Evolutionary conservation across 352 stramenopile genomes (phyloP), one percentile per base, ranked within the genome.

Genomic region (Aphanomyces astaci): DNA sequence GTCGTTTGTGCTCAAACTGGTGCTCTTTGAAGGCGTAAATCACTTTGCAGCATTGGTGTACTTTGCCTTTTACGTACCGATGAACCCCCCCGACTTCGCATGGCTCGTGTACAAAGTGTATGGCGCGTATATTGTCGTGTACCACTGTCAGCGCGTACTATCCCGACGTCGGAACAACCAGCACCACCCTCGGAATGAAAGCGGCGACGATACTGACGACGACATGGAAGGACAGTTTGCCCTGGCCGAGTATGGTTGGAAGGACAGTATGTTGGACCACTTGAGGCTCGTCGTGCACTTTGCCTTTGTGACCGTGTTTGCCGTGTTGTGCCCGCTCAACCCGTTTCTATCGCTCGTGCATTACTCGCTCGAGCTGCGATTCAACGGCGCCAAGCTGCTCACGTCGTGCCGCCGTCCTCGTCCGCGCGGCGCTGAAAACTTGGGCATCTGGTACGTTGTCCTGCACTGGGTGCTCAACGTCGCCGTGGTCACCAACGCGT

Each of bases 391-490:
- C 63, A 94, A 94, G 43, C 73, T 97, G 19, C 70, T 95, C 66
- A 84, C 82, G 19, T 80, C 93, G 70, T 86, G 77, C 62, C 85
- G 86, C 9, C 85, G 90, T 30, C 84, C 88, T 27, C 84, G 86
- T 15, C 86, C 90, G 22, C 77, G 79, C 40, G 88, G 84, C 33
- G 85, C 93, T 24, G 78, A 90, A 54, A 86, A 86, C 73, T 94
- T 98, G 72, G 92, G 94, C 63, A 92, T 95, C 67, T 98, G 94
- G 94, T 96, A 96, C 67, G 72, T 83, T 30, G 83, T 97, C 54
- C 72, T 98, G 46, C 81, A 96, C 66, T 77, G 80, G 25, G 91
- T 98, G 36, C 82, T 92, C 49, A 94, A 85, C 70, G 86, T 94
- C 67, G 90, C 88, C 13, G 88, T 97, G 32, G 86, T 94, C 66